A percentile compares a stretch with the other conserved stretches of the same genome.
Evolutionary conservation across 2,329 filamentous ascomycete genomes (phyloP).

Genomic region (Pseudocercospora cruenta): DNA sequence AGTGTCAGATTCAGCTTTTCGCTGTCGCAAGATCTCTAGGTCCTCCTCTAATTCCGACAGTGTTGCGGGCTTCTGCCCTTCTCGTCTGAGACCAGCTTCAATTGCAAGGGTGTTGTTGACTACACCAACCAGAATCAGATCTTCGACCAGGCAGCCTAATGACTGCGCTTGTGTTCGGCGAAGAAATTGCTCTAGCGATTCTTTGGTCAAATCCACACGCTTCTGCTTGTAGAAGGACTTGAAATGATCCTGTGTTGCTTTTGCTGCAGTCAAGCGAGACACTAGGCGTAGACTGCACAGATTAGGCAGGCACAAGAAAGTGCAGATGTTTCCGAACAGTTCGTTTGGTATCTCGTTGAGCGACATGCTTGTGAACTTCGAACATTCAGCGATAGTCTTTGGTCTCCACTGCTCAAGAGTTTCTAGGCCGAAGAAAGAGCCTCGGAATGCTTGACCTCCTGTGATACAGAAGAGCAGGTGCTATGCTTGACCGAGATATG

Average conservation of each 20-base stretch:
- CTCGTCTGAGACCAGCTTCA: not conserved
- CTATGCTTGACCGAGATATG: too few species aligned
- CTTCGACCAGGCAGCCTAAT: not conserved
- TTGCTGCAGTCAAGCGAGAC: slow-evolving; percentile 12
- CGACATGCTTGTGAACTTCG: not conserved
- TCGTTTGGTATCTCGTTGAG: not conserved
- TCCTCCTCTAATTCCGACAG: not conserved
- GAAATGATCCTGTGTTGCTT: slow-evolving; percentile 16
- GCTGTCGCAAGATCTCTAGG: not conserved
- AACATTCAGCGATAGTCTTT: too few species aligned
- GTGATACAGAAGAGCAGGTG: too few species aligned
- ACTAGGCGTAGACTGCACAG: slow-evolving; percentile 11
- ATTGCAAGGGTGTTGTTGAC: not conserved
- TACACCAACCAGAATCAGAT: not conserved
- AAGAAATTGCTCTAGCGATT: not conserved
- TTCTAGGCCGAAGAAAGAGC: too few species aligned
- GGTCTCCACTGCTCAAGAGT: too few species aligned
- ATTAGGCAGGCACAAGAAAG: slow-evolving; percentile 1
- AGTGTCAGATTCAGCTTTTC: not conserved
- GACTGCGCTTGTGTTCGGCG: not conserved
- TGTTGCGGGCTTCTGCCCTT: not conserved
- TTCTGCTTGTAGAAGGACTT: slow-evolving; percentile 13
- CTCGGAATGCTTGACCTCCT: too few species aligned
- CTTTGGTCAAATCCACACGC: slow-evolving; percentile 2
- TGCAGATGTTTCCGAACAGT: not conserved